Base-by-base conservation (phyloP, 2,329 filamentous ascomycete genomes). In the Leptographium radiaticola region DNA sequence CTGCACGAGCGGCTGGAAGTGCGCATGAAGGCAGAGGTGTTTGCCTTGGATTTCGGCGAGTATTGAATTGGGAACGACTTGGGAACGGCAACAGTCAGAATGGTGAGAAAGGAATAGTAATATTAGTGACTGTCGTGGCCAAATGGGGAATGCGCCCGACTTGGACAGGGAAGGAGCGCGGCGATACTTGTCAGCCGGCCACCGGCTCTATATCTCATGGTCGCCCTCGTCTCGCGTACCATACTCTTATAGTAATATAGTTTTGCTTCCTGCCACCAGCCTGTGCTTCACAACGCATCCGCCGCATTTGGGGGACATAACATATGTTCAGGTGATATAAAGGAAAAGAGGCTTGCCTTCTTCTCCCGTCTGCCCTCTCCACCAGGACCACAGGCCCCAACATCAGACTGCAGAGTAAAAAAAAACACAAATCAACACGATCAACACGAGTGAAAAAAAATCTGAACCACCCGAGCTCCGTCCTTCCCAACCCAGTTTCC, bases 1-100 rank as follows among this genome's bases (percentile, higher is more conserved):
- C 47, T 53, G 48, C 34, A 33, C n/a, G 6, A 16, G 13, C 3
- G 16, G 12, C 52, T 56, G 33, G 55, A 54, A 6, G 10, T n/a
- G 12, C 44, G 20, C 16, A 46, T 56, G 20, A 16, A 39, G 30
- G 55, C 31, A 2, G 55, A 56, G 34, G 55, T 56, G 12, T 56
- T 56, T 56, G 49, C 55, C 2, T 2, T 54, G 40, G 52, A 47
- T 2, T 50, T 54, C 38, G 16, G 18, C 11, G 34, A 47, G 43
- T 11, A 30, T 12, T 44, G 33, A 36, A 13, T 36, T 36, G 12
- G 34, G 12, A 36, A 6, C 4, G 9, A 36, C 9, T 36, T 36
- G 4, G 34, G 34, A 36, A 13, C 9, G 34, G 34, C 12, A 36
- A 36, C 4, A 36, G 12, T 2, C 34, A 13, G 8, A 36, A 6